Evolutionary conservation across 345 rosid genomes (phyloP), one percentile per base, ranked within the genome.

Genomic region (Nasturtium officinale): DNA sequence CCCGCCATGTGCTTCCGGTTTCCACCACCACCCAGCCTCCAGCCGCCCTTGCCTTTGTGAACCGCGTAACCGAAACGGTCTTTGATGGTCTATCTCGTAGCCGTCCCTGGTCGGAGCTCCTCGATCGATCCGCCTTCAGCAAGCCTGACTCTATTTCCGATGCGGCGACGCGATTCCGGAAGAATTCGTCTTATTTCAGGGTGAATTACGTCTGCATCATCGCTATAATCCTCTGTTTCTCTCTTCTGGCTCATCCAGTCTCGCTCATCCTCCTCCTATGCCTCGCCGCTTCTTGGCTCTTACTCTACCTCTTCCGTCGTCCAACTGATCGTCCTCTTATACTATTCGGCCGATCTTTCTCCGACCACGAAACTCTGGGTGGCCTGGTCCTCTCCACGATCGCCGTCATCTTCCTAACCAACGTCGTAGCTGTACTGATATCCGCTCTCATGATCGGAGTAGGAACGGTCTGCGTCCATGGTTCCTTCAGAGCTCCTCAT

Each of bases 261-360:
- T 85, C 92, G 21, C 87, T 87, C 47, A 6, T 85, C 60, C 81
- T 84, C 74, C 90, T 87, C 61, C 3, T 80, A 1, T 86, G 83
- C 42, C 83, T 87, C 51, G 77, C 84, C 52, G 80, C 82, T 9
- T 81, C 90, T 0, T 87, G 92, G 92, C 40, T 87, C 25, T 85
- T 80, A 78, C 83, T 87, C 72, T 87, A 84, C 65, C 78, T 85
- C 18, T 75, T 87, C 80, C 90, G 92, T 37, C 90, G 92, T 37
- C 87, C 90, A 13, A 46, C 87, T 2, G 90, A 85, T 60, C 90
- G 76, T 73, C 92, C 92, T 10, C 82, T 87, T 9, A 52, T 85
- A 38, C 16, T 87, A 50, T 75, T 84, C 54, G 92, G 87, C 72
- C 84, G 92, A 25, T 48, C 79, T 2, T 87, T 78, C 58, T 70